Conservation (phyloP, 2,329 filamentous ascomycete genomes). For the Paecilomyces dactylethromorphus region DNA sequence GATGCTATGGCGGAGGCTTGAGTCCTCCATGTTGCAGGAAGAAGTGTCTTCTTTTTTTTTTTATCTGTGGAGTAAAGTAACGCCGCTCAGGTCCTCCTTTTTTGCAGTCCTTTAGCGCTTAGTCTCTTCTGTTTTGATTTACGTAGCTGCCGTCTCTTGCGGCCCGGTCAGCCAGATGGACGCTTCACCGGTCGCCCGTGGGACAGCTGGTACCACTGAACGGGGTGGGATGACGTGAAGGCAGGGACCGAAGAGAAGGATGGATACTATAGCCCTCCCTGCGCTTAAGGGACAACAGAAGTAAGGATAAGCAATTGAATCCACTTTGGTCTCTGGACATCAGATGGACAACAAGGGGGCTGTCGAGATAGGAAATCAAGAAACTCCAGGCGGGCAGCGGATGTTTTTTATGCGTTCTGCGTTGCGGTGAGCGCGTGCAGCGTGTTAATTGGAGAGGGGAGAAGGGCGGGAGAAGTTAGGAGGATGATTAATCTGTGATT, state of each 20-base stretch:
- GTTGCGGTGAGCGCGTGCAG: background rate
- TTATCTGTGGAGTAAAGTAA: background rate
- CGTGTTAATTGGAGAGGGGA: background rate
- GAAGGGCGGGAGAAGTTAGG: background rate
- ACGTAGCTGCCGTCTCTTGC: background rate
- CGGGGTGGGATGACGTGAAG: background rate
- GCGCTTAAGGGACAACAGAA: background rate
- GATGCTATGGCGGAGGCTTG: conserved; percentile 9
- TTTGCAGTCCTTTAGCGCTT: background rate
- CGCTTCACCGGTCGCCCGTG: background rate
- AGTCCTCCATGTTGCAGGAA: conserved; percentile 6
- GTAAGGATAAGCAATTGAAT: background rate
- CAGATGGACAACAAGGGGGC: background rate
- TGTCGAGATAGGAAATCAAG: background rate
- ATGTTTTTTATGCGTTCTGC: background rate
- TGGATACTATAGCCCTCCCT: background rate
- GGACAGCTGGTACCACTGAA: background rate
- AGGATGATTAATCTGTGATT: background rate
- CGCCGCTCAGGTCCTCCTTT: background rate
- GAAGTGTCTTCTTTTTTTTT: background rate
- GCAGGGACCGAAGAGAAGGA: background rate
- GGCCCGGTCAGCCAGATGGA: background rate
- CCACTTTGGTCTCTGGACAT: background rate
- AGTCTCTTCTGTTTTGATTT: background rate
- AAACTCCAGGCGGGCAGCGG: background rate